These are phyloP conservation scores for Fusarium irregulare DNA, from an alignment of 2,329 filamentous ascomycete species.

Conservation along the genomic window DNA sequence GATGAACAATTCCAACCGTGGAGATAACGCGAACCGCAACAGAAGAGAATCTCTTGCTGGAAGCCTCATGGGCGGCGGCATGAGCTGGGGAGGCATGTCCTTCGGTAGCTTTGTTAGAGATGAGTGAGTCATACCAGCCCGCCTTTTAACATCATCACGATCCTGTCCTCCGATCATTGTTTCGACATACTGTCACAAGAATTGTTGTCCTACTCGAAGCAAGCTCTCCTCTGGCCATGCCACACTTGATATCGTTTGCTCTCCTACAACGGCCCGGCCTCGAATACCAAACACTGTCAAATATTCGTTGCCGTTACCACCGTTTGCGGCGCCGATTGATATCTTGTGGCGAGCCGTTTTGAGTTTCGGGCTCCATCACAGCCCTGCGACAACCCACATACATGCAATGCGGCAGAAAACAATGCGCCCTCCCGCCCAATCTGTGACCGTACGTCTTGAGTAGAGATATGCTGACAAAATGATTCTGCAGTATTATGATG, in stretches of 20 bases:
- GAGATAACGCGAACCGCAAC: conserved; percentile 64
- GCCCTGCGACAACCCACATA: conserved; percentile 27
- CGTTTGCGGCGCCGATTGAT: conserved; percentile 17
- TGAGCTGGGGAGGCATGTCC: conserved; percentile 97
- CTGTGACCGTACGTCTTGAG: not conserved
- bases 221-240: not conserved
- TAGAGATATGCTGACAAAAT: conserved; percentile 40
- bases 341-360: conserved; percentile 42
- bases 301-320: not conserved
- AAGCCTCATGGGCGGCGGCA: conserved; percentile 79
- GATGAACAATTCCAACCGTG: conserved; percentile 71
- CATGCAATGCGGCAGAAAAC: conserved; percentile 21
- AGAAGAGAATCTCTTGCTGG: conserved; percentile 72
- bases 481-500: conserved; percentile 82
- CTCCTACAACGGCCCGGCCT: not conserved
- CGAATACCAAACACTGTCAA: not conserved
- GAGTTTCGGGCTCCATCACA: conserved; percentile 30
- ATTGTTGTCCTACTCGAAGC: not conserved
- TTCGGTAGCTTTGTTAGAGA: conserved; percentile 97
- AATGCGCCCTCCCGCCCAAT: conserved; percentile 19
- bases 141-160: conserved; percentile 14
- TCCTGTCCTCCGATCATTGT: conserved; percentile 5
- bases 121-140: conserved; percentile 75
- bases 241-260: not conserved
- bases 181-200: conserved; percentile 4